Percentiles rank a stretch among this genome's conserved stretches.
Evolutionary conservation across 495 filamentous ascomycete genomes (phyloP).

Genomic region (Aspergillus baeticus): DNA sequence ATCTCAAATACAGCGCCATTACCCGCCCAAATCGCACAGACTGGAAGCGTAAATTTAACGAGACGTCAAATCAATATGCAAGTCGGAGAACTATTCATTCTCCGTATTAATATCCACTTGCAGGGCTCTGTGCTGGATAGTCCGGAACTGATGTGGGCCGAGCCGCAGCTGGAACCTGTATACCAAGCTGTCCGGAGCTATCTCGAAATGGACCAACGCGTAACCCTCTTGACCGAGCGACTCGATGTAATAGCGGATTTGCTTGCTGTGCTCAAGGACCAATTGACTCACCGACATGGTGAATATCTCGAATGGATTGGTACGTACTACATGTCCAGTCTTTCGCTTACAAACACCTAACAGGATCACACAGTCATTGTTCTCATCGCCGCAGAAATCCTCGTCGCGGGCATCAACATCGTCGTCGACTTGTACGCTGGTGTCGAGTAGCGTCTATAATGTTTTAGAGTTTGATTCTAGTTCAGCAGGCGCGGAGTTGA

Average conservation of each 20-base stretch:
- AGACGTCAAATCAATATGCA: conserved; percentile 95
- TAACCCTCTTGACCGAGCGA: conserved; percentile 84
- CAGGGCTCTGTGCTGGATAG: conserved; percentile 97
- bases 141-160: conserved; percentile 97
- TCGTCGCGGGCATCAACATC: conserved; percentile 94
- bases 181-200: conserved; percentile 94
- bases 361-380: conserved; percentile 76
- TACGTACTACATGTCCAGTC: conserved; percentile 38
- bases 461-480: neutral
- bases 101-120: conserved; percentile 95
- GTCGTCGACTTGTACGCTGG: conserved; percentile 91
- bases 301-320: conserved; percentile 96
- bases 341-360: neutral
- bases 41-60: conserved; percentile 83
- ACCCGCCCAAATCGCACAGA: conserved; percentile 83
- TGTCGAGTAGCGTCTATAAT: conserved; percentile 51
- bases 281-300: conserved; percentile 92
- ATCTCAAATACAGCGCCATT: conserved; percentile 88
- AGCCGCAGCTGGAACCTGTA: conserved; percentile 92
- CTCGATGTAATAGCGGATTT: conserved; percentile 93
- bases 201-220: conserved; percentile 95
- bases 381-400: conserved; percentile 91
- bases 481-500: conserved; percentile 3
- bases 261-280: conserved; percentile 91
- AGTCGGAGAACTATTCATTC: conserved; percentile 95